phyloP scores from a whole-genome alignment of 371 early-diverging fungal genomes.

The Rhizopus sp. region DNA sequence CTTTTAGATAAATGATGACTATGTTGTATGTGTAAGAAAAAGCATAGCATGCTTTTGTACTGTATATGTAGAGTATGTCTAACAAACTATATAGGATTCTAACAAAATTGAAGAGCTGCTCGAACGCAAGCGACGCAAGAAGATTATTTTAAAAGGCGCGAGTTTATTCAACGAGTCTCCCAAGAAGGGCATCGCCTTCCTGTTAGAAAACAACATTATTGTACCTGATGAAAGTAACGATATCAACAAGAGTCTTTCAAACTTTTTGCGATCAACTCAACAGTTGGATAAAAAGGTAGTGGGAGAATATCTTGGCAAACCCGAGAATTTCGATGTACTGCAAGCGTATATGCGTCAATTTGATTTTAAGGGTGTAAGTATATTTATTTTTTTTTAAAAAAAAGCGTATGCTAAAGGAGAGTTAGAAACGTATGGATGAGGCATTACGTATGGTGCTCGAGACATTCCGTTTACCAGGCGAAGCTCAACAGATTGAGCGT shows the following conservation, averaged over 20 bases:
- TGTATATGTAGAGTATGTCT: neutral
- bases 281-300: conserved; percentile 77
- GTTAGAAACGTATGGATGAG: conserved; percentile 81
- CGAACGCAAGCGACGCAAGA: conserved; percentile 59
- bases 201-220: conserved; percentile 58
- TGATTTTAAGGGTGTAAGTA: conserved; percentile 73
- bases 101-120: conserved; percentile 27
- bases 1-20: conserved; percentile 11
- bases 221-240: conserved; percentile 47
- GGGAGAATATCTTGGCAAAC: conserved; percentile 90
- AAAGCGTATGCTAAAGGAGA: neutral
- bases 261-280: conserved; percentile 73
- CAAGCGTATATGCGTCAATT: conserved; percentile 83
- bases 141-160: conserved; percentile 77
- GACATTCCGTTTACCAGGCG: conserved; percentile 92
- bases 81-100: neutral
- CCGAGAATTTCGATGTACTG: conserved; percentile 75
- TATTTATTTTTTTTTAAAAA: neutral
- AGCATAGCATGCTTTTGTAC: neutral
- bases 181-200: conserved; percentile 79
- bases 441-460: conserved; percentile 82
- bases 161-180: conserved; percentile 83
- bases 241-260: conserved; percentile 62
- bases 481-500: conserved; percentile 93
- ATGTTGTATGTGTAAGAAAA: conserved; percentile 27